Percentiles rank a stretch among this genome's conserved stretches.
Evolutionary conservation across 1,139 yeast genomes (phyloP).

Genomic region (Hansenula lynferdii): DNA sequence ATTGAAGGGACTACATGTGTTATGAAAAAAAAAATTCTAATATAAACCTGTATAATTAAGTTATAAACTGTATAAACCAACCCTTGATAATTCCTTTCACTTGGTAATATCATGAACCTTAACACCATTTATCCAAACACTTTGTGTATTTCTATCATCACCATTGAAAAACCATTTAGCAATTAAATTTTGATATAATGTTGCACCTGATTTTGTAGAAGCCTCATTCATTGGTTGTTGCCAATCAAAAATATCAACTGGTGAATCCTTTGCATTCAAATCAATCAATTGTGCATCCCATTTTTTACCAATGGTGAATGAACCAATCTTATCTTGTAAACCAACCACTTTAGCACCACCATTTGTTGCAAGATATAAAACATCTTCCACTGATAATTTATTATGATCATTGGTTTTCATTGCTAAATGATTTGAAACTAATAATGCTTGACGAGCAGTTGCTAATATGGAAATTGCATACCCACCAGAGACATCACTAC

Average conservation of each 20-base stretch:
- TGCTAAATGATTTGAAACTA: slow-evolving; percentile 81
- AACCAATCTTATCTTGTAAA: slow-evolving; percentile 55
- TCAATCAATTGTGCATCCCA: slow-evolving; percentile 85
- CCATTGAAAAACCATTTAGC: slow-evolving; percentile 96
- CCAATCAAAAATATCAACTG: slow-evolving; percentile 74
- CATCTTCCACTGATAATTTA: slow-evolving; percentile 65
- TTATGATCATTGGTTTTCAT: slow-evolving; percentile 46
- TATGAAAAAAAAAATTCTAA: too few relatives aligned
- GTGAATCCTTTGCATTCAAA: slow-evolving; percentile 44
- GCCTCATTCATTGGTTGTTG: slow-evolving; percentile 29
- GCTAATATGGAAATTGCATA: slow-evolving; percentile 74
- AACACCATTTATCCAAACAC: slow-evolving; percentile 83
- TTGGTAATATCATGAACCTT: slow-evolving; percentile 18
- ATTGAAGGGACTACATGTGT: slow-evolving; percentile 35
- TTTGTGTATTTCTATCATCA: slow-evolving; percentile 80
- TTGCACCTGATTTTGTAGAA: slow-evolving; percentile 4
- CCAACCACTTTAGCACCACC: slow-evolving; percentile 87
- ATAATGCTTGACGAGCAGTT: slow-evolving; percentile 71
- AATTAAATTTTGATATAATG: slow-evolving; percentile 33
- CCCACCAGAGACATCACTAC: slow-evolving; percentile 94
- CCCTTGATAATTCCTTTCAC: too few relatives aligned
- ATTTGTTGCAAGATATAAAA: slow-evolving; percentile 72
- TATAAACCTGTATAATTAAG: too few relatives aligned
- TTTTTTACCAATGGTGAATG: slow-evolving; percentile 68
- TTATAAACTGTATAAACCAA: too few relatives aligned